Base-by-base conservation (phyloP, 768 basidiomycete genomes). In the Macrolepiota albuminosa region DNA sequence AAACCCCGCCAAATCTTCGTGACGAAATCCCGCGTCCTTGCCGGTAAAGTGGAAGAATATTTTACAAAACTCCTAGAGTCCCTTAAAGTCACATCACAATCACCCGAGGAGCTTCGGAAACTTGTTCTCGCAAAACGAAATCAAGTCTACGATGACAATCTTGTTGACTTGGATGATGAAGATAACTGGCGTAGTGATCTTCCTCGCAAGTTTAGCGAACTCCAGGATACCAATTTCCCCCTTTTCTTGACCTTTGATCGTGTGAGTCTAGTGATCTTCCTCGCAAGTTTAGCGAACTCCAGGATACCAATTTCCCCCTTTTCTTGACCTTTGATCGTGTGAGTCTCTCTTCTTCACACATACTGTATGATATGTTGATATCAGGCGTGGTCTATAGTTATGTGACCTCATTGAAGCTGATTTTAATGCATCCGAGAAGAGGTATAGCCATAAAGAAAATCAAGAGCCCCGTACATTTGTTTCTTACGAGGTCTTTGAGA, bases 1-100 rank as follows among this genome's bases (percentile, higher is more conserved):
- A 83, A 80, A 64, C 84, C 85, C 4, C 78, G 87, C 13, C 89
- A 91, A 64, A 68, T 91, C 13, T 91, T 91, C 61, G 81, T 91
- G 2, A 90, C 89, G 0, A 84, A 88, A 64, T 90, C 88, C 2
- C 78, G 77, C 18, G 75, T 84, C 18, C 78, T 91, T 3, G 86
- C 86, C 0, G 73, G 72, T n/a, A 88, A 87, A 62, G 89, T 91
- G n/a, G 78, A 86, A 61, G 83, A 86, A 46, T 84, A 87, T 66
- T 91, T 85, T 64, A 57, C 63, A 4, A 81, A 81, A 63, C 70
- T 89, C 18, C 63, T 80, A 10, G 71, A 75, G 9, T 82, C 84
- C 0, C 68, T 84, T 36, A 62, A 68, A 3, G 66, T 75, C 3
- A 74, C 73, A 10, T 68, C 72, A 2, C 69, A 73, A 48, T 68